Percentiles rank a stretch among this genome's conserved stretches.
phyloP scores from a whole-genome alignment of 306 rosid genomes.

The Inga laurina region DNA sequence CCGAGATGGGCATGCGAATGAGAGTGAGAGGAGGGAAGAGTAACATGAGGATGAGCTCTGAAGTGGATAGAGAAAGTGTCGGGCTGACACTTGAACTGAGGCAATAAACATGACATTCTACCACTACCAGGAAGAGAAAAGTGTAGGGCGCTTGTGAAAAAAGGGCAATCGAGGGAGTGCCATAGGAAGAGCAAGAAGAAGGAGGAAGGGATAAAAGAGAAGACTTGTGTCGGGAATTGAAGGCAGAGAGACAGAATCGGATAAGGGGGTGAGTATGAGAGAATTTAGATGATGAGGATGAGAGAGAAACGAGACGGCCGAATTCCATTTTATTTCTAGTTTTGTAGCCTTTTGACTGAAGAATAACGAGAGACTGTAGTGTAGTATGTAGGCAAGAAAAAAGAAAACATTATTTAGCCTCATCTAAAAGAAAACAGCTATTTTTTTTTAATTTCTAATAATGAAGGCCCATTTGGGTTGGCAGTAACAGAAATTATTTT shows the following conservation, averaged over 20 bases:
- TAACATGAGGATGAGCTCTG: conserved; percentile 40
- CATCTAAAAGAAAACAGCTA: too few relatives aligned
- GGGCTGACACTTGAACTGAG: conserved; percentile 70
- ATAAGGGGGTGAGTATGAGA: conserved; percentile 14
- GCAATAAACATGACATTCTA: conserved; percentile 78
- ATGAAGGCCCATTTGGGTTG: too few relatives aligned
- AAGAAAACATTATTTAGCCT: too few relatives aligned
- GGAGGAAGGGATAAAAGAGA: conserved; percentile 7
- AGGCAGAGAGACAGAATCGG: conserved; percentile 30
- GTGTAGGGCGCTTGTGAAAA: not conserved
- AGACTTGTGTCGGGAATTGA: conserved; percentile 32
- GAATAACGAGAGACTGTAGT: not conserved
- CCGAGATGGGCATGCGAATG: conserved; percentile 33
- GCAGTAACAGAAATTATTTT: too few relatives aligned
- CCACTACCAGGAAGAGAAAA: not conserved
- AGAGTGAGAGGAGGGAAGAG: conserved; percentile 18
- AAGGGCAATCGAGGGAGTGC: not conserved
- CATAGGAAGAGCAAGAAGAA: not conserved
- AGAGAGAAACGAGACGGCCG: not conserved
- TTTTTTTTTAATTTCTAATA: too few relatives aligned
- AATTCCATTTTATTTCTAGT: not conserved
- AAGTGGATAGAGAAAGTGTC: conserved; percentile 55
- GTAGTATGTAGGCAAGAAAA: too few relatives aligned
- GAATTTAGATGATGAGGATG: conserved; percentile 1
- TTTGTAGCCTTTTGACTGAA: not conserved